These are phyloP conservation scores for Rhodosporidiobolus odoratus DNA, from an alignment of 768 basidiomycete species.

Conservation along the genomic window DNA sequence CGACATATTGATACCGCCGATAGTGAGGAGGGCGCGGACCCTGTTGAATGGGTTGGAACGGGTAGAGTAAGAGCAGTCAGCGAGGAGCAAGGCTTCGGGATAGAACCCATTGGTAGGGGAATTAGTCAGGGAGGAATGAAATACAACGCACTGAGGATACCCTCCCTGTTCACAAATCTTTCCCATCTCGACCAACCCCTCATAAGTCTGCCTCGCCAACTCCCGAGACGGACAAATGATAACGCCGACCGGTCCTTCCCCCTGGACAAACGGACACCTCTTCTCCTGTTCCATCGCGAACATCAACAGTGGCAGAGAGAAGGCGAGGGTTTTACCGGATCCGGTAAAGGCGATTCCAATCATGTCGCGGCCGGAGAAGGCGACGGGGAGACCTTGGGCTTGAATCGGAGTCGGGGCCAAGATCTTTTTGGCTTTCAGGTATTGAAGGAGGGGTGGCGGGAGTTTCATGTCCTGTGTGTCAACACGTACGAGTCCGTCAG, in stretches of 20 bases:
- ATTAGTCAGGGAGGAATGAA: not conserved
- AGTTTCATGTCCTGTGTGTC: conserved; percentile 87
- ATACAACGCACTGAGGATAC: conserved; percentile 56
- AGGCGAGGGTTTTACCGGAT: conserved; percentile 96
- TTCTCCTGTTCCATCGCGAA: conserved; percentile 86
- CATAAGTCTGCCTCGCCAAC: conserved; percentile 92
- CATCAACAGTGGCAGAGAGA: conserved; percentile 97
- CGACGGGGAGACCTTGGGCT: conserved; percentile 90
- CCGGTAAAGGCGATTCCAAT: conserved; percentile 99
- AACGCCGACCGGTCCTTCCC: conserved; percentile 96
- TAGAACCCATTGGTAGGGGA: not conserved
- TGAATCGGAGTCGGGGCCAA: conserved; percentile 88
- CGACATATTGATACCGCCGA: conserved; percentile 96
- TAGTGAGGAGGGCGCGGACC: conserved; percentile 82
- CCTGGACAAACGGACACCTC: conserved; percentile 79
- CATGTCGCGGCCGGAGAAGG: conserved; percentile 91
- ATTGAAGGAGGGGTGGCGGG: conserved; percentile 74
- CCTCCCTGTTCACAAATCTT: conserved; percentile 70
- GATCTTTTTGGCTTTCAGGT: conserved; percentile 79
- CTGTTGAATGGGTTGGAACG: not conserved
- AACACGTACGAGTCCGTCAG: conserved; percentile 7
- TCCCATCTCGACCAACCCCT: conserved; percentile 85
- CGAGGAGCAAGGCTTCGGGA: not conserved
- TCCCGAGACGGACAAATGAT: conserved; percentile 96
- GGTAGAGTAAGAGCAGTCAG: not conserved